Conservation (phyloP, 306 rosid genomes). For the Glycyrrhiza uralensis region DNA sequence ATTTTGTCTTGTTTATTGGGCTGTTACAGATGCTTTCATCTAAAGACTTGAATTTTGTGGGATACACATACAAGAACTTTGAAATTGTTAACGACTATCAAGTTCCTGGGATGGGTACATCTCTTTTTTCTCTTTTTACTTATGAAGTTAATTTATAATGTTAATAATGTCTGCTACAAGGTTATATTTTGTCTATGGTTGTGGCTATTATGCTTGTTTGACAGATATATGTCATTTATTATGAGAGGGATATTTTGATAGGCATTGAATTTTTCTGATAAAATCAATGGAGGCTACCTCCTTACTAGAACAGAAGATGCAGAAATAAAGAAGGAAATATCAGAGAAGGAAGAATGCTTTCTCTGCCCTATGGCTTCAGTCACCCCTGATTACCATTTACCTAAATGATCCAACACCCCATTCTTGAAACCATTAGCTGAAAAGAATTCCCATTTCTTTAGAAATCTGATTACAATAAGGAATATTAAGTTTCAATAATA, state of each 20-base stretch:
- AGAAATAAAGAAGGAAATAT: not conserved
- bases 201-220: not conserved
- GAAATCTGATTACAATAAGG: too few relatives aligned
- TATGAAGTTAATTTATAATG: not conserved
- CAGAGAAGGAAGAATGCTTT: not conserved
- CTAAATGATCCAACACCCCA: not conserved
- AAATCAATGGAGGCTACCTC: not conserved
- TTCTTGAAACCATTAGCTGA: too few relatives aligned
- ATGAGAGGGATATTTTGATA: not conserved
- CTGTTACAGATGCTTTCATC: conserved; percentile 88
- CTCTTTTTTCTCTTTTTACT: not conserved
- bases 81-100: conserved; percentile 95
- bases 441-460: too few relatives aligned
- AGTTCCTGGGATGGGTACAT: conserved; percentile 91
- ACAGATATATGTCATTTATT: not conserved
- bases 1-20: conserved; percentile 5
- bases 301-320: not conserved
- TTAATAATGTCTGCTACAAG: not conserved
- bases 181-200: not conserved
- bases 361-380: not conserved
- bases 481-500: too few relatives aligned
- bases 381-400: not conserved
- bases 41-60: conserved; percentile 91
- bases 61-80: conserved; percentile 93
- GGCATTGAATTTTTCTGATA: not conserved